Conservation (phyloP, 2,329 filamentous ascomycete species). For the Aspergillus carbonarius region DNA sequence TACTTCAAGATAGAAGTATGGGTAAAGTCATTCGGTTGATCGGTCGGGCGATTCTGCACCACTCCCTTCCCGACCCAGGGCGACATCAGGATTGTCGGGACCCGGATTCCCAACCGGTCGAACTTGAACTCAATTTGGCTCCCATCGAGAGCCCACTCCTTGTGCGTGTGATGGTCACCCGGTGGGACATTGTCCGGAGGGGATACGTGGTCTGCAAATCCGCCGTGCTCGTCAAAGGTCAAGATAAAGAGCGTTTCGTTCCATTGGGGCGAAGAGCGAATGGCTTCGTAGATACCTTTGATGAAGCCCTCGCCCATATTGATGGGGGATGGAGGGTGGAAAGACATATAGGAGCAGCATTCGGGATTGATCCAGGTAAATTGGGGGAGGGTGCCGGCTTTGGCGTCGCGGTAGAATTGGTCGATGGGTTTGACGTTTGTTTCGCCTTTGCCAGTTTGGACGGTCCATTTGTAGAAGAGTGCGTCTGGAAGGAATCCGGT, state of each 20-base stretch:
- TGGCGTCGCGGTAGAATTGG: constrained; percentile 48
- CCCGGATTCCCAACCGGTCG: constrained; percentile 44
- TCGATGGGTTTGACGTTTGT: constrained; percentile 39
- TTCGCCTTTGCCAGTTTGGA: constrained; percentile 32
- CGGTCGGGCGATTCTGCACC: constrained; percentile 41
- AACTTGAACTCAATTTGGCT: constrained; percentile 41
- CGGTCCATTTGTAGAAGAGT: constrained; percentile 46
- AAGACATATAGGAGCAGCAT: constrained; percentile 52
- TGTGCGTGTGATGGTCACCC: constrained; percentile 38
- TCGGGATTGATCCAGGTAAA: constrained; percentile 54
- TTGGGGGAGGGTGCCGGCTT: constrained; percentile 44
- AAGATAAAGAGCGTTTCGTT: constrained; percentile 49
- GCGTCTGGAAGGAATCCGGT: constrained; percentile 47
- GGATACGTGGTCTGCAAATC: constrained; percentile 50
- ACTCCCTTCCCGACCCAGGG: constrained; percentile 46
- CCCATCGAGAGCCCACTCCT: constrained; percentile 36
- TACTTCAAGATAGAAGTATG: constrained; percentile 48
- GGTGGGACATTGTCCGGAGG: constrained; percentile 42
- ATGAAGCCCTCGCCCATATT: constrained; percentile 47
- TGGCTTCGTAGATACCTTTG: constrained; percentile 48
- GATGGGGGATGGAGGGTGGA: constrained; percentile 48
- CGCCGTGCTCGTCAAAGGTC: constrained; percentile 51
- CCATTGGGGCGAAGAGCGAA: constrained; percentile 48
- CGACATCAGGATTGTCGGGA: constrained; percentile 46
- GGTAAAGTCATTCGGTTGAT: constrained; percentile 43